Percentiles rank a stretch among this genome's conserved stretches.
Evolutionary conservation across 2,329 filamentous ascomycete species (phyloP).

Genomic region (Neocatenulostroma microsporum): DNA sequence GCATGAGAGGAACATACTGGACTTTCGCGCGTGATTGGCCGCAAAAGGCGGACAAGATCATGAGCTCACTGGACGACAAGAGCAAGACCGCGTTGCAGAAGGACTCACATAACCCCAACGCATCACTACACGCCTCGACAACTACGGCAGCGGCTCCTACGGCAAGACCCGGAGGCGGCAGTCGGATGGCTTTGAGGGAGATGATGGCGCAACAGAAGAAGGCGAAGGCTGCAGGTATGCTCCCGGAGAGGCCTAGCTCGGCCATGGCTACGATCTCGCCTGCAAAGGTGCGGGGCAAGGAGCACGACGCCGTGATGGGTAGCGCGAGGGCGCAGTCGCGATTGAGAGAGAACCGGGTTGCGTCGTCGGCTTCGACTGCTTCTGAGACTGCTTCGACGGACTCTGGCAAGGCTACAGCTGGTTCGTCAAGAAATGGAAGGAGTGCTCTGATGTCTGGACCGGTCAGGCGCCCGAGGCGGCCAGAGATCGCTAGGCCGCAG

Average conservation of each 20-base stretch:
- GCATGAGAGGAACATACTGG: slow-evolving; percentile 82
- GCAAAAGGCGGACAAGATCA: slow-evolving; percentile 66
- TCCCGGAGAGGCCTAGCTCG: slow-evolving; percentile 50
- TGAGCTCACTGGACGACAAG: slow-evolving; percentile 68
- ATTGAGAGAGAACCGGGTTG: slow-evolving; percentile 22
- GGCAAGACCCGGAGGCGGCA: slow-evolving; percentile 37
- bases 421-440: slow-evolving; percentile 30
- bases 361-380: slow-evolving; percentile 23
- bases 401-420: slow-evolving; percentile 21
- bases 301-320: too few species aligned
- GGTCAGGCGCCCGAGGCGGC: slow-evolving; percentile 45
- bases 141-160: slow-evolving; percentile 32
- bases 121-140: slow-evolving; percentile 35
- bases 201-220: slow-evolving; percentile 68
- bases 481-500: slow-evolving; percentile 42
- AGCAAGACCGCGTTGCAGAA: slow-evolving; percentile 74
- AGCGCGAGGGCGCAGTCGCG: slow-evolving; percentile 24
- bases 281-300: slow-evolving; percentile 35
- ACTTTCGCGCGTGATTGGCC: slow-evolving; percentile 70
- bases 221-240: slow-evolving; percentile 44
- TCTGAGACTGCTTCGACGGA: slow-evolving; percentile 20
- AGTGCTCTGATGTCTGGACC: slow-evolving; percentile 51
- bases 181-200: slow-evolving; percentile 61
- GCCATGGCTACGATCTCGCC: slow-evolving; percentile 48
- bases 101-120: slow-evolving; percentile 71